Evolutionary conservation across 768 basidiomycete genomes (phyloP).

Genomic region (Trametes meyenii): DNA sequence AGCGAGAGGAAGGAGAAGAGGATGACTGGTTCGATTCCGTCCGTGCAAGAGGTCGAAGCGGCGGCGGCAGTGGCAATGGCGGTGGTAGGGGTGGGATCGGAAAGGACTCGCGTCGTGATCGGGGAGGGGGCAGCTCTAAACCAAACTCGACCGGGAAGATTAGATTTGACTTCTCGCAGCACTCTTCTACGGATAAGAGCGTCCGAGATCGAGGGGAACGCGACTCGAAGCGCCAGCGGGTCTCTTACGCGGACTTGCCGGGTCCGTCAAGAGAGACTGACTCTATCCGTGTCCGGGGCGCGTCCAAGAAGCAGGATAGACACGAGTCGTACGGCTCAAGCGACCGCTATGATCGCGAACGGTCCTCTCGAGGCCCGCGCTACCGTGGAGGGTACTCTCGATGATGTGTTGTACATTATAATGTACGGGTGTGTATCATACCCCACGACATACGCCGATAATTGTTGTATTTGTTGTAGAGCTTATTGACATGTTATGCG

Average conservation of each 20-base stretch:
- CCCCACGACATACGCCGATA: no score
- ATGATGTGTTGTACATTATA: conserved; percentile 19
- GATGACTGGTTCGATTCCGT: conserved; percentile 67
- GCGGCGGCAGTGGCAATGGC: conserved; percentile 7
- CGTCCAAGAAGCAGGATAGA: conserved; percentile 24
- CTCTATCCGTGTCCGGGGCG: conserved; percentile 30
- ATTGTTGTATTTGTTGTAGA: no score
- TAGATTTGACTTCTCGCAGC: conserved; percentile 19
- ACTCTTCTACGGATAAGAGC: conserved; percentile 15
- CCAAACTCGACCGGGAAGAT: conserved; percentile 26
- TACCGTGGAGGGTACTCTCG: conserved; percentile 37
- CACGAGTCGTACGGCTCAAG: conserved; percentile 19
- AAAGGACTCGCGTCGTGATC: background rate
- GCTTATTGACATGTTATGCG: no score
- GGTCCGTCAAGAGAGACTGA: conserved; percentile 32
- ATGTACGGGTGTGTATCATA: background rate
- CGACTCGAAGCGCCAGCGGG: conserved; percentile 15
- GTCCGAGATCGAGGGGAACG: conserved; percentile 9
- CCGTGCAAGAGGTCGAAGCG: conserved; percentile 40
- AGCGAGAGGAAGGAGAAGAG: conserved; percentile 49
- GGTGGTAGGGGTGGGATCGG: conserved; percentile 29
- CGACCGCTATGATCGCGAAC: conserved; percentile 17
- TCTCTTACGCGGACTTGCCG: conserved; percentile 24
- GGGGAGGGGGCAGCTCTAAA: conserved; percentile 14
- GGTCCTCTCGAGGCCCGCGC: conserved; percentile 32